Conservation (phyloP, 495 filamentous ascomycete genomes). For the Xylaria nigripes region DNA sequence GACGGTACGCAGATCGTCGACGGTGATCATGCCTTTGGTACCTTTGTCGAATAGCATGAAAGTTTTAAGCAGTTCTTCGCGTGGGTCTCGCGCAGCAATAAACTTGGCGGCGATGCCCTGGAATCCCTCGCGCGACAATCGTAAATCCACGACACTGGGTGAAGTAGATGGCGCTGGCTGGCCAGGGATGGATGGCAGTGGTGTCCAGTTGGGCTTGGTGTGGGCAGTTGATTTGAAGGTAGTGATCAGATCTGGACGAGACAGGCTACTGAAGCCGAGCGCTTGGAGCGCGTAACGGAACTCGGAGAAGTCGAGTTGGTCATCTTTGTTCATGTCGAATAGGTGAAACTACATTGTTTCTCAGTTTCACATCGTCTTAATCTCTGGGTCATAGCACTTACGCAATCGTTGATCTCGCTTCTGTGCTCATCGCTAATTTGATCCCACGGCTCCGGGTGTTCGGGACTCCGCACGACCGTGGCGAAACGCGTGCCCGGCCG, state of each 20-base stretch:
- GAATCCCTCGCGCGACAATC: constrained; percentile 65
- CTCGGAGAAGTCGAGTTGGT: constrained; percentile 91
- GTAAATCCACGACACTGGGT: constrained; percentile 41
- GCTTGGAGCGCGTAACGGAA: constrained; percentile 96
- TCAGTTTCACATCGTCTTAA: not conserved
- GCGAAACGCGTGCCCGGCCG: constrained; percentile 24
- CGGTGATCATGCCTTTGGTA: constrained; percentile 72
- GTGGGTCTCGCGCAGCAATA: constrained; percentile 73
- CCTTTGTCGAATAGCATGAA: constrained; percentile 78
- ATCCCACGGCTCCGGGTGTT: constrained; percentile 31
- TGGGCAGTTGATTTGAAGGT: constrained; percentile 68
- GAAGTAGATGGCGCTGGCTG: constrained; percentile 21
- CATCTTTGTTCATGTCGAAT: constrained; percentile 95
- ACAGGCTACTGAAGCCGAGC: constrained; percentile 75
- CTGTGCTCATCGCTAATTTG: constrained; percentile 72
- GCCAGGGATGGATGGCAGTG: constrained; percentile 39
- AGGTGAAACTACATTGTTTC: constrained; percentile 65
- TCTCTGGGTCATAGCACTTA: constrained; percentile 36
- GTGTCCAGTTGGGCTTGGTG: constrained; percentile 33
- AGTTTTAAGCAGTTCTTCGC: constrained; percentile 84
- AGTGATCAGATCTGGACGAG: constrained; percentile 70
- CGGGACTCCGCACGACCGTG: constrained; percentile 25
- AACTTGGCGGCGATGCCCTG: constrained; percentile 70
- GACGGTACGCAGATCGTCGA: constrained; percentile 78
- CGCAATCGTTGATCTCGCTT: constrained; percentile 84